A percentile compares a stretch with the other conserved stretches of the same genome.
Conservation (phyloP, 495 filamentous ascomycete species). For the Talaromyces trachyspermus region DNA sequence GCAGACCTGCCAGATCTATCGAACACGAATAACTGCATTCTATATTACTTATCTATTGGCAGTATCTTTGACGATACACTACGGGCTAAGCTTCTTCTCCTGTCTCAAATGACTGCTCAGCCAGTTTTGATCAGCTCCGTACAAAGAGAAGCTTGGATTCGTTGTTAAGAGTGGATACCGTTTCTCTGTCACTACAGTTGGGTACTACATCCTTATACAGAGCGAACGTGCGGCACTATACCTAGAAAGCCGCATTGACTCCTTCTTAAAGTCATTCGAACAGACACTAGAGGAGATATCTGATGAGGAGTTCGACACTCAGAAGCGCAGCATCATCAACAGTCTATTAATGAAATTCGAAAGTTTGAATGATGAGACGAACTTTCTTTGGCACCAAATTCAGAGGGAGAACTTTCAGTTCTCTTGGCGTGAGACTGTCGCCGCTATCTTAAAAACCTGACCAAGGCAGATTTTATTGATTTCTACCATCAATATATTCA, state of each 20-base stretch:
- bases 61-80: slow-evolving; percentile 56
- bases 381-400: slow-evolving; percentile 76
- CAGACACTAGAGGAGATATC: slow-evolving; percentile 64
- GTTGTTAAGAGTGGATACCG: slow-evolving; percentile 79
- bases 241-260: slow-evolving; percentile 77
- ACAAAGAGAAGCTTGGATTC: slow-evolving; percentile 98
- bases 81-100: slow-evolving; percentile 67
- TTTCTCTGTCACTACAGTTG: slow-evolving; percentile 61
- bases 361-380: slow-evolving; percentile 78
- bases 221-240: slow-evolving; percentile 79
- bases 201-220: slow-evolving; percentile 87
- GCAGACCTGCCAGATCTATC: slow-evolving; percentile 74
- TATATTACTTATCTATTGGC: slow-evolving; percentile 78
- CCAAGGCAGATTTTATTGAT: slow-evolving; percentile 65
- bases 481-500: slow-evolving; percentile 75
- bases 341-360: slow-evolving; percentile 87
- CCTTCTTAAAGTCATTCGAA: slow-evolving; percentile 62
- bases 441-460: slow-evolving; percentile 64
- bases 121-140: slow-evolving; percentile 87
- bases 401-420: slow-evolving; percentile 84
- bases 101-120: slow-evolving; percentile 88
- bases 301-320: slow-evolving; percentile 76
- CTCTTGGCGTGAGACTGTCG: slow-evolving; percentile 68
- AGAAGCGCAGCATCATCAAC: slow-evolving; percentile 83
- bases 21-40: slow-evolving; percentile 94